Evolutionary conservation across 768 basidiomycete genomes (phyloP).

Genomic region (Gymnopilus dilepis): DNA sequence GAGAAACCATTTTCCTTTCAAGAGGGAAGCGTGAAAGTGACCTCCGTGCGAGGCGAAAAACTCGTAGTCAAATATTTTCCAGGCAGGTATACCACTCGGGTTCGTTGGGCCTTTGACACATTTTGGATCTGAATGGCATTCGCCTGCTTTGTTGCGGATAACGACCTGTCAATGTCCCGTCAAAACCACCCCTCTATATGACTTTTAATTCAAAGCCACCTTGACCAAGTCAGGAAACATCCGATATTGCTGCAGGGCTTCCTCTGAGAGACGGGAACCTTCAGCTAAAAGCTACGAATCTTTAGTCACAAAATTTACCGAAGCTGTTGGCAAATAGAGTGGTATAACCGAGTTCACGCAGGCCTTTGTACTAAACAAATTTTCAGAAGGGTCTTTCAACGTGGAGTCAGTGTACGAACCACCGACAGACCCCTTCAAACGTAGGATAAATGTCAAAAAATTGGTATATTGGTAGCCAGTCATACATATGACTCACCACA

Average conservation of each 20-base stretch:
- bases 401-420: no score
- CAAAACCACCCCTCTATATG: background rate
- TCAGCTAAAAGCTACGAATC: background rate
- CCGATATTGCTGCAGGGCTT: constrained; percentile 34
- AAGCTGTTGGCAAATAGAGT: constrained; percentile 30
- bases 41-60: constrained; percentile 29
- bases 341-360: constrained; percentile 31
- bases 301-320: constrained; percentile 24
- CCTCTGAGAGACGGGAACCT: constrained; percentile 16
- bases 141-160: constrained; percentile 30
- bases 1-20: constrained; percentile 39
- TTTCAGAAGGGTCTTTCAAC: background rate
- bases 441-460: background rate
- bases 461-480: no score
- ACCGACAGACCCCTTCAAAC: constrained; percentile 32
- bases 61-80: constrained; percentile 41
- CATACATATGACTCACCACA: constrained; percentile 33
- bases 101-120: constrained; percentile 34
- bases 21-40: constrained; percentile 21
- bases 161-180: constrained; percentile 26
- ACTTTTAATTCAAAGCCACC: constrained; percentile 14
- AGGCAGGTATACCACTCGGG: constrained; percentile 40
- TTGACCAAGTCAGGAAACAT: constrained; percentile 39
- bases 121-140: constrained; percentile 30
- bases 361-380: constrained; percentile 29